Percentiles rank a stretch among this genome's conserved stretches.
These are phyloP conservation scores for Xylaria sp. DNA, from an alignment of 2,329 filamentous ascomycete species.

Conservation along the genomic window DNA sequence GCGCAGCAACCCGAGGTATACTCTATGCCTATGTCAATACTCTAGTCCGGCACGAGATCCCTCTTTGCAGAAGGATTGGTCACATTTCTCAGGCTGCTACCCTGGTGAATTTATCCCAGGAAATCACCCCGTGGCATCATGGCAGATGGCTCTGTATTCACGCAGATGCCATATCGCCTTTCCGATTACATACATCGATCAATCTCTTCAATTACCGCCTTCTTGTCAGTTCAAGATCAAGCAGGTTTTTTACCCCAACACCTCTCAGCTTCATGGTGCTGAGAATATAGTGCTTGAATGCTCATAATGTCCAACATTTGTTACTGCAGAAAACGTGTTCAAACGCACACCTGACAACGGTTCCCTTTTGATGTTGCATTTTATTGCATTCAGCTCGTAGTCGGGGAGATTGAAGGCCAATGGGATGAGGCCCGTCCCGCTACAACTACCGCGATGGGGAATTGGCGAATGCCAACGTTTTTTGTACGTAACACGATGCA, in stretches of 20 bases:
- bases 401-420: constrained; percentile 23
- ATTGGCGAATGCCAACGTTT: constrained; percentile 43
- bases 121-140: not conserved
- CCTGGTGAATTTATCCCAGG: constrained; percentile 1
- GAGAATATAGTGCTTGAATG: constrained; percentile 4
- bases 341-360: constrained; percentile 42
- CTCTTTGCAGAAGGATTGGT: constrained; percentile 21
- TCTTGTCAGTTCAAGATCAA: constrained; percentile 1
- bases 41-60: constrained; percentile 2
- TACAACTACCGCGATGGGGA: constrained; percentile 32
- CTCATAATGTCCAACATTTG: constrained; percentile 8
- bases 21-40: not conserved
- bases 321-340: constrained; percentile 32
- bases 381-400: constrained; percentile 21
- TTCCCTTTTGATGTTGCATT: constrained; percentile 28
- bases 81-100: constrained; percentile 7
- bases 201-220: not conserved
- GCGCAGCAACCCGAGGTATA: constrained; percentile 8
- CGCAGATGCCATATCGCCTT: constrained; percentile 8
- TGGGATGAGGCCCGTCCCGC: constrained; percentile 41
- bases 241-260: constrained; percentile 3
- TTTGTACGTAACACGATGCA: constrained; percentile 45
- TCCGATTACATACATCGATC: not conserved
- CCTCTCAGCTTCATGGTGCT: constrained; percentile 12
- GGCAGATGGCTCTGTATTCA: constrained; percentile 11